A percentile compares a stretch with the other conserved stretches of the same genome.
These are phyloP conservation scores for Rosa multiflora DNA, from an alignment of 306 rosid species.

Conservation along the genomic window DNA sequence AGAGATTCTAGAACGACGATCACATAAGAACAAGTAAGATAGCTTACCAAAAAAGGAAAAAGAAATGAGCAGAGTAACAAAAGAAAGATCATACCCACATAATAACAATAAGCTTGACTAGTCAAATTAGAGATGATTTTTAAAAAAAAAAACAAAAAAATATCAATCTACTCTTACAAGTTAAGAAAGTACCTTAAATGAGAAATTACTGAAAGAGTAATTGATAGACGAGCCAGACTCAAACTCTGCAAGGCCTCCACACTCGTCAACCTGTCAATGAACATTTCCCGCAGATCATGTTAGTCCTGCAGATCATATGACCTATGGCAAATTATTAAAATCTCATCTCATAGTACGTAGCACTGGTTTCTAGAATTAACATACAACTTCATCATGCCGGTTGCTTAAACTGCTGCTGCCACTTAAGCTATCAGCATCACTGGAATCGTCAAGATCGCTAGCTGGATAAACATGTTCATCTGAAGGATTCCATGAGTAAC, in stretches of 20 bases:
- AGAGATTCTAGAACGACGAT: slow-evolving; percentile 80
- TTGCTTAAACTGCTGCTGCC: slow-evolving; percentile 88
- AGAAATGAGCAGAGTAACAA: neutral
- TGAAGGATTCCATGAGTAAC: slow-evolving; percentile 82
- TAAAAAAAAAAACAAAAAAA: too few relatives aligned
- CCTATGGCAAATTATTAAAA: neutral
- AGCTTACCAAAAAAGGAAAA: neutral
- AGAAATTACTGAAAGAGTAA: slow-evolving; percentile 96
- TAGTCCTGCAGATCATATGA: slow-evolving; percentile 26
- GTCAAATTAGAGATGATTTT: neutral
- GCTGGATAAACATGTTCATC: slow-evolving; percentile 59
- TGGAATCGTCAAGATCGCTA: slow-evolving; percentile 82
- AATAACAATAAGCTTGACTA: neutral
- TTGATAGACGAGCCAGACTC: slow-evolving; percentile 77
- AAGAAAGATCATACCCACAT: neutral
- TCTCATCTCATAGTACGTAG: neutral
- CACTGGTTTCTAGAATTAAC: slow-evolving; percentile 16
- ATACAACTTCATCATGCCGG: slow-evolving; percentile 98
- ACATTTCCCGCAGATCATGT: slow-evolving; percentile 29
- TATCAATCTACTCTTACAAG: neutral
- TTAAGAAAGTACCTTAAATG: slow-evolving; percentile 72
- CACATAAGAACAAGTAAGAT: slow-evolving; percentile 17
- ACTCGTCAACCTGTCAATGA: slow-evolving; percentile 79
- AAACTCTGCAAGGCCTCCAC: slow-evolving; percentile 89
- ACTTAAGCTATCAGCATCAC: slow-evolving; percentile 93